Conservation (phyloP, 2,329 filamentous ascomycete genomes). For the Verticillium albo-atrum region DNA sequence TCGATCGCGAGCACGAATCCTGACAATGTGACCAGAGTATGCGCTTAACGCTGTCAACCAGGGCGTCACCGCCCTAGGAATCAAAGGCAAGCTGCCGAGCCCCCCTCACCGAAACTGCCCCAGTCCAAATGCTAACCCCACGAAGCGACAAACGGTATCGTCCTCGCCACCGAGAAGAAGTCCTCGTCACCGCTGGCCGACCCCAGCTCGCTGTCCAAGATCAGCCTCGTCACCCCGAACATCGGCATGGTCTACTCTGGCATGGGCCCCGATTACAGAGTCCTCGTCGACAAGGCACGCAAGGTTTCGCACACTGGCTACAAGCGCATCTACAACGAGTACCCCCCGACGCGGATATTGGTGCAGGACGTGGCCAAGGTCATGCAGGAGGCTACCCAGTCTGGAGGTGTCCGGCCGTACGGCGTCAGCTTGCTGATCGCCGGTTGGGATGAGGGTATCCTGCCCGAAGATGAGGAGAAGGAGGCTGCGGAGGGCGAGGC, state of each 20-base stretch:
- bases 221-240: conserved; percentile 96
- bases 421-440: conserved; percentile 94
- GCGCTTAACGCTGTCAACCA: conserved; percentile 98
- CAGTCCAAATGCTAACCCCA: conserved; percentile 14
- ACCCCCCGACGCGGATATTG: conserved; percentile 98
- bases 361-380: conserved; percentile 96
- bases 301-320: conserved; percentile 98
- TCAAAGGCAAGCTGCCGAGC: conserved; percentile 68
- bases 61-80: conserved; percentile 95
- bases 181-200: conserved; percentile 97
- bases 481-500: conserved; percentile 54
- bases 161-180: conserved; percentile 99
- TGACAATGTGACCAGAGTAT: conserved; percentile 67
- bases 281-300: conserved; percentile 94
- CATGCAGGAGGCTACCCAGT: conserved; percentile 98
- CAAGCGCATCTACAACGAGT: conserved; percentile 99
- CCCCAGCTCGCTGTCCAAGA: conserved; percentile 89
- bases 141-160: conserved; percentile 94
- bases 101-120: neutral
- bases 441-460: conserved; percentile 95
- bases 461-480: conserved; percentile 70
- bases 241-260: conserved; percentile 99
- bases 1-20: neutral
- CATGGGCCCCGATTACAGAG: conserved; percentile 98
- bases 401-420: conserved; percentile 93